Base-by-base conservation (phyloP, 2,329 filamentous ascomycete genomes). In the Ceratocystis destructans region DNA sequence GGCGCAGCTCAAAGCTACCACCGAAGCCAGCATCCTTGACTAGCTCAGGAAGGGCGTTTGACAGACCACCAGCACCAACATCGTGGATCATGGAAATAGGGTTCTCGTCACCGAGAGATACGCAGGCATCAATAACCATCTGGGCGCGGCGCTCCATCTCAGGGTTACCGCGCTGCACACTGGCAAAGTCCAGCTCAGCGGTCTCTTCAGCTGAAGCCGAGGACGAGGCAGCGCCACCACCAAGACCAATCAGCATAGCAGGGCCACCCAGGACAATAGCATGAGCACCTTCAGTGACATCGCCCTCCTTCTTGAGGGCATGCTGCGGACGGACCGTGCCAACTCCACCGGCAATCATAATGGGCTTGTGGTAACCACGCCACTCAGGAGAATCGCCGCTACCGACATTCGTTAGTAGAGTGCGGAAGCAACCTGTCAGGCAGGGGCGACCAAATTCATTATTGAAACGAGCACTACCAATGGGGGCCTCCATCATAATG, bases 61-160 rank as follows among this genome's bases (percentile, higher is more conserved):
- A 82, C 22, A 82, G 78, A 68, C 94, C 94, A 72, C 94, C 94
- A 63, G 94, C 94, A 69, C 94, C 94, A 59, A 99, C 94, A 73
- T 99, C 94, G 74, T 99, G 94, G 70, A 99, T 97, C 78, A 97
- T 93, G 66, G 90, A 87, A 71, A 99, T 97, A 0, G 94, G 94
- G 73, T 88, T 97, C 69, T 90, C 80, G 3, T 86, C 79, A 17
- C 92, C 93, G 71, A 97, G 83, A 2, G 90, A 87, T 33, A 89
- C 86, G 74, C 94, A 99, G 3, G 90, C 87, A 76, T 97, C 94
- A 76, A 99, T 99, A 70, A 99, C 94, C 83, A 97, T 96, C 77
- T 99, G 94, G 1, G 93, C 94, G 71, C 94, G 84, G 69, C 94
- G 83, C 76, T 99, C 90, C 76, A 97, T 93, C 77, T 99, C 94